Evolutionary conservation across 2,329 filamentous ascomycete genomes (phyloP).

Genomic region (Penicillium sp.): DNA sequence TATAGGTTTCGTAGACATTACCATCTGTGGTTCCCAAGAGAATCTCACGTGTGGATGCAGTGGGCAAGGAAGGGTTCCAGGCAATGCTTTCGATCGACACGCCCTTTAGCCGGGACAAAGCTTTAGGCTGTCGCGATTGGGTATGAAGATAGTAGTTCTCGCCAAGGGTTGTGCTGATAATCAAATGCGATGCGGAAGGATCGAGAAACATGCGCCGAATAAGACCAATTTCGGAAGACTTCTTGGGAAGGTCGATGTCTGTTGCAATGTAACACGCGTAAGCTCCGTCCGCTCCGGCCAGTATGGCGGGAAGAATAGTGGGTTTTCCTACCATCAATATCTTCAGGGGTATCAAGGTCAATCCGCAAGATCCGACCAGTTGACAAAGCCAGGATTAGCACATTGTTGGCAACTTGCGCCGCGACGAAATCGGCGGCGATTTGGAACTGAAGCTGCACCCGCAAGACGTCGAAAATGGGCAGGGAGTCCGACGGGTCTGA

Average conservation of each 20-base stretch:
- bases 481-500: constrained; percentile 58
- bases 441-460: constrained; percentile 87
- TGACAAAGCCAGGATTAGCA: constrained; percentile 83
- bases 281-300: constrained; percentile 6
- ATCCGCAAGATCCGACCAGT: constrained; percentile 91
- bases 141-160: constrained; percentile 98
- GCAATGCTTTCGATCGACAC: constrained; percentile 83
- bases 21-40: constrained; percentile 87
- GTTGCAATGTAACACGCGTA: constrained; percentile 18
- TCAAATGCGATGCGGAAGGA: constrained; percentile 87
- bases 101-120: constrained; percentile 73
- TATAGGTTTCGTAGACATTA: constrained; percentile 88
- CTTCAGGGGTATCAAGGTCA: constrained; percentile 84
- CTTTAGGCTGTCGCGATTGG: constrained; percentile 81
- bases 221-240: constrained; percentile 80
- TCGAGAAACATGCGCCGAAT: constrained; percentile 97
- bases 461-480: constrained; percentile 92
- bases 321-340: constrained; percentile 69
- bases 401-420: constrained; percentile 94
- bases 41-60: constrained; percentile 90
- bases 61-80: constrained; percentile 91
- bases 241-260: constrained; percentile 97
- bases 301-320: constrained; percentile 10
- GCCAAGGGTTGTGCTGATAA: constrained; percentile 82
- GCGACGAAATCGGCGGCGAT: constrained; percentile 94